phyloP scores from a whole-genome alignment of 495 filamentous ascomycete species.

The Neurospora sp. region DNA sequence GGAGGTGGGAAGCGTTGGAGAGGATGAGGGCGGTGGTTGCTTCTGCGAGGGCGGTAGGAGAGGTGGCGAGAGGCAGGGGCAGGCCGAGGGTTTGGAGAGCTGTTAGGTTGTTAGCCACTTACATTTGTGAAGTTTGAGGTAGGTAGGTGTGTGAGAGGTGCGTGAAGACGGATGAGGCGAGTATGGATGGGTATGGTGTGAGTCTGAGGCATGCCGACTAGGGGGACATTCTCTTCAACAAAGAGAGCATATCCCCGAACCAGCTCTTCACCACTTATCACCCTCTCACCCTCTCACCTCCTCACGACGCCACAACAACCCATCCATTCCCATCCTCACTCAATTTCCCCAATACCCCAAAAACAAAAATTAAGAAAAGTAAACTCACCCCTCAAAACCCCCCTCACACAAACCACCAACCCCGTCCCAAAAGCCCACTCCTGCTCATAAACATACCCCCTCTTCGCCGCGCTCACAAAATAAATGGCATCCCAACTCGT shows the following conservation, averaged over 20 bases:
- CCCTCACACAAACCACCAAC: constrained; percentile 43
- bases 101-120: not conserved
- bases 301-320: not conserved
- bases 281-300: not conserved
- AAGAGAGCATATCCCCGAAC: not conserved
- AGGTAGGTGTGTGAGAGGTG: not conserved
- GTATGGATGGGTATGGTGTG: not conserved
- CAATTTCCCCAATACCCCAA: not conserved
- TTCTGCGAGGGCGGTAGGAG: constrained; percentile 4
- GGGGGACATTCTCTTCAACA: not conserved
- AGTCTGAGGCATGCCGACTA: not conserved
- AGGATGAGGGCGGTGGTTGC: constrained; percentile 48
- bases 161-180: too few species aligned
- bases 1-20: constrained; percentile 62
- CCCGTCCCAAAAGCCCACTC: constrained; percentile 90
- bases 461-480: constrained; percentile 55
- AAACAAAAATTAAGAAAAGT: not conserved
- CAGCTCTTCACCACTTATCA: not conserved
- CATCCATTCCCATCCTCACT: not conserved
- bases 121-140: not conserved
- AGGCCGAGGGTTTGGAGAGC: not conserved
- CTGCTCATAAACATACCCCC: constrained; percentile 82
- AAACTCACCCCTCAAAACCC: constrained; percentile 21
- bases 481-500: constrained; percentile 92
- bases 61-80: not conserved